Evolutionary conservation across 2,329 filamentous ascomycete species (phyloP).

Genomic region (Sporothrix brasiliensis): DNA sequence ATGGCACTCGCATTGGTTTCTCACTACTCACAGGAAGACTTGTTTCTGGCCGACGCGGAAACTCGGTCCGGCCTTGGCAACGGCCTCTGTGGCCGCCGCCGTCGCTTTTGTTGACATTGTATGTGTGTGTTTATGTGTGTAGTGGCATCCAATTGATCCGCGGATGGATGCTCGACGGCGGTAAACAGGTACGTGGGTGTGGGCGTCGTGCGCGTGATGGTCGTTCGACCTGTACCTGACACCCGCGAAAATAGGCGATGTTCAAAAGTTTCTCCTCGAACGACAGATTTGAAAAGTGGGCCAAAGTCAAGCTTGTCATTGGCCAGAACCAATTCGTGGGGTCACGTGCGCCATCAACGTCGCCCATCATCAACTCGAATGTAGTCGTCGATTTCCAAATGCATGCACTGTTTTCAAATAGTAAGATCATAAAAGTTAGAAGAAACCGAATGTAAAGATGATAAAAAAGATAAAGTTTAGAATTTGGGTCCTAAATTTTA

Average conservation of each 20-base stretch:
- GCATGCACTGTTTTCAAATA: too few species aligned
- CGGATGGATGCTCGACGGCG: background rate
- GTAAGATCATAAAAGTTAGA: too few species aligned
- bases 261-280: constrained; percentile 27
- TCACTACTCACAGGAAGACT: constrained; percentile 56
- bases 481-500: too few species aligned
- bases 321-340: background rate
- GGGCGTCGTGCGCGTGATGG: constrained; percentile 3
- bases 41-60: constrained; percentile 58
- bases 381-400: too few species aligned
- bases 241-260: constrained; percentile 26
- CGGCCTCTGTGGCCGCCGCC: constrained; percentile 44
- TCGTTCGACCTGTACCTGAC: background rate
- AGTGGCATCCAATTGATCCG: background rate
- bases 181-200: background rate
- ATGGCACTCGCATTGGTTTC: background rate
- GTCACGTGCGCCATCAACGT: background rate
- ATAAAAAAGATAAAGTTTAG: too few species aligned
- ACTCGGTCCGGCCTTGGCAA: constrained; percentile 43
- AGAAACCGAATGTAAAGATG: too few species aligned
- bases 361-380: too few species aligned
- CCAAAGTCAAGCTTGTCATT: constrained; percentile 7
- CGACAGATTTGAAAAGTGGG: constrained; percentile 31
- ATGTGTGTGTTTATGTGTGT: constrained; percentile 20
- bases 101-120: constrained; percentile 41